Percentiles rank a stretch among this genome's conserved stretches.
These are phyloP conservation scores for Lactarius tabidus DNA, from an alignment of 768 basidiomycete species.

Conservation along the genomic window DNA sequence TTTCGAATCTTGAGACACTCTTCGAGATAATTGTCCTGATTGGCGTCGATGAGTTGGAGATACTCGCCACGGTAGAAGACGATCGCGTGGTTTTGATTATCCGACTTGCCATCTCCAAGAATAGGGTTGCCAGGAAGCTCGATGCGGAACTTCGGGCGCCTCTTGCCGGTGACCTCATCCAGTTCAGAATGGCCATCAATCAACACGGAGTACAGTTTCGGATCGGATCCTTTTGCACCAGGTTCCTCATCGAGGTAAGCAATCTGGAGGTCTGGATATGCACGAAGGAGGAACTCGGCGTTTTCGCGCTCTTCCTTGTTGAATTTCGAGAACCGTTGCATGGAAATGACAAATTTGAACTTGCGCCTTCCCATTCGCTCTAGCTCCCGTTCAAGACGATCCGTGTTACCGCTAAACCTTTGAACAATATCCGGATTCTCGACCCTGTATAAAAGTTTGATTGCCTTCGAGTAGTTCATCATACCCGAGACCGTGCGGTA, in stretches of 20 bases:
- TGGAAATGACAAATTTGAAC: conserved; percentile 97
- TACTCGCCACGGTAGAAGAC: conserved; percentile 99
- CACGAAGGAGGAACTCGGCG: conserved; percentile 94
- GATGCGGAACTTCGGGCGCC: conserved; percentile 95
- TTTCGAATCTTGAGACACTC: conserved; percentile 99
- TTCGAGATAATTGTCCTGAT: conserved; percentile 99
- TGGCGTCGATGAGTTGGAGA: conserved; percentile 97
- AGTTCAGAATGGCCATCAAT: conserved; percentile 98
- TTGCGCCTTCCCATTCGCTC: conserved; percentile 97
- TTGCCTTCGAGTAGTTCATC: conserved; percentile 99
- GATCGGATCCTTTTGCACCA: conserved; percentile 81
- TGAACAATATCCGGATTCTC: conserved; percentile 98
- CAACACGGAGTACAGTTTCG: conserved; percentile 83
- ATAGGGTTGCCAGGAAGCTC: conserved; percentile 99
- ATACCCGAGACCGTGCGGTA: conserved; percentile 99
- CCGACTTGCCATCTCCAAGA: conserved; percentile 97
- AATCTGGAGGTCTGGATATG: conserved; percentile 97
- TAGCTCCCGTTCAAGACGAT: conserved; percentile 90
- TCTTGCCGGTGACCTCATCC: conserved; percentile 79
- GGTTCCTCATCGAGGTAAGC: conserved; percentile 97
- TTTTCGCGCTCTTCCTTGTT: conserved; percentile 99
- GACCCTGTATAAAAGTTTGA: conserved; percentile 97
- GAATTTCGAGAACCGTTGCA: conserved; percentile 99
- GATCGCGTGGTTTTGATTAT: conserved; percentile 99
- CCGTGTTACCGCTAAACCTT: conserved; percentile 93